phyloP scores from a whole-genome alignment of 805 yeast genomes.

The Suhomyces sp. region DNA sequence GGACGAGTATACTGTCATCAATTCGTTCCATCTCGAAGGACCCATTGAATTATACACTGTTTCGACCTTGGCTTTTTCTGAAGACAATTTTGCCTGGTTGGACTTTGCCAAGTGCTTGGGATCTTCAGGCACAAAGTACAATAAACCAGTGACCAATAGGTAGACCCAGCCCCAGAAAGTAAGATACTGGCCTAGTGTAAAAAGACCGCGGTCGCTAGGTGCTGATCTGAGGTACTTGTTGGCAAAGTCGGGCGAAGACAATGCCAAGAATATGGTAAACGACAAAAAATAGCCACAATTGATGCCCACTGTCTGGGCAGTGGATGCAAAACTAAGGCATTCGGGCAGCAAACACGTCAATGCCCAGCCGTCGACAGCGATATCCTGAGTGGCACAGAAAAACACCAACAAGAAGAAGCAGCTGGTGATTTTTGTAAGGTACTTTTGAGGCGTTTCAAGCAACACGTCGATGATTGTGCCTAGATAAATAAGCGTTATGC shows the following conservation, averaged over 20 bases:
- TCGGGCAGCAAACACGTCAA: slow-evolving; percentile 76
- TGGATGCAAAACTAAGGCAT: slow-evolving; percentile 86
- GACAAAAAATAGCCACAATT: slow-evolving; percentile 90
- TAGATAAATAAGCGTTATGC: slow-evolving; percentile 60
- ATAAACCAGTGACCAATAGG: slow-evolving; percentile 62
- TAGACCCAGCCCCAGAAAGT: slow-evolving; percentile 74
- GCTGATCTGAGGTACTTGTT: slow-evolving; percentile 69
- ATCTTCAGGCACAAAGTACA: slow-evolving; percentile 65
- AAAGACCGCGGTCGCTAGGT: slow-evolving; percentile 63
- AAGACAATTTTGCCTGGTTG: slow-evolving; percentile 27
- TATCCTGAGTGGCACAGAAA: slow-evolving; percentile 95
- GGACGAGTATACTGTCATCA: slow-evolving; percentile 56
- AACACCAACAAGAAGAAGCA: slow-evolving; percentile 77
- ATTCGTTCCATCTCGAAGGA: slow-evolving; percentile 19
- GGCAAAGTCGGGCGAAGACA: slow-evolving; percentile 90
- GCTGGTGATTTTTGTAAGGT: slow-evolving; percentile 57
- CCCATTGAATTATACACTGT: slow-evolving; percentile 18
- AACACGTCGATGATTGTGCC: slow-evolving; percentile 55
- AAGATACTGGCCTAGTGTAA: slow-evolving; percentile 74
- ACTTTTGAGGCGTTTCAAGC: slow-evolving; percentile 47
- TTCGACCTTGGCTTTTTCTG: slow-evolving; percentile 23
- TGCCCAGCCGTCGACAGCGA: slow-evolving; percentile 99
- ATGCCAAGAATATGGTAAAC: slow-evolving; percentile 86
- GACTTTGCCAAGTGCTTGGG: slow-evolving; percentile 47
- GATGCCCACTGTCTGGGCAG: slow-evolving; percentile 95